Evolutionary conservation across 768 basidiomycete species (phyloP), one percentile per base, ranked within the genome.

Genomic region (Panus rudis): DNA sequence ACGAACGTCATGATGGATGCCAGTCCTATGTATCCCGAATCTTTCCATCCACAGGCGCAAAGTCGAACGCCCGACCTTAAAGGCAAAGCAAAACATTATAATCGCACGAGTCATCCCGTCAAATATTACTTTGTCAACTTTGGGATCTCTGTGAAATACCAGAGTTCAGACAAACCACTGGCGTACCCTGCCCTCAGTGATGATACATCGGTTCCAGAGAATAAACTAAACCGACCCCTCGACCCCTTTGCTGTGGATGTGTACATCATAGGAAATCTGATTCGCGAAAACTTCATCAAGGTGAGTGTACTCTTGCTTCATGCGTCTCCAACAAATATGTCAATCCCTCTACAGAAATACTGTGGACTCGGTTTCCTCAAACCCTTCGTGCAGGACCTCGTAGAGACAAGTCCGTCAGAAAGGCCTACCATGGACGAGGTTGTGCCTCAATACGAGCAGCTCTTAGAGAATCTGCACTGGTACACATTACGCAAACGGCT

Each of bases 191-290:
- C 68, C 2, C 48, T 49, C 6, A 72, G 71, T 0, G 71, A 64
- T 3, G 72, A 78, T 50, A 63, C 61, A 39, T 53, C 66, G 0
- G 60, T 63, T 0, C 64, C 65, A 1, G 65, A 67, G 43, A 61
- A 59, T 41, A 46, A 47, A 2, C 41, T 22, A 3, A 16, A 28
- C 12, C 11, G 43, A 3, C 48, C 40, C 1, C 51, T 42, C 37
- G 54, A 67, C 35, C 63, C 63, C 1, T 66, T 65, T 45, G 54
- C 58, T 8, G 61, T 56, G 2, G 66, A 68, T 28, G 45, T 65
- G 16, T 66, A 65, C 41, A 59, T 56, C 24, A 22, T 67, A 13
- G 66, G 62, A 1, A 65, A 67, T 27, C 23, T 61, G 8, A 53
- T 68, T 13, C 48, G 53, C 5, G 35, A 42, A 20, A 19, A 52